Evolutionary conservation across 148 eudicot species (phyloP).

Genomic region (Heliosperma pusillum): DNA sequence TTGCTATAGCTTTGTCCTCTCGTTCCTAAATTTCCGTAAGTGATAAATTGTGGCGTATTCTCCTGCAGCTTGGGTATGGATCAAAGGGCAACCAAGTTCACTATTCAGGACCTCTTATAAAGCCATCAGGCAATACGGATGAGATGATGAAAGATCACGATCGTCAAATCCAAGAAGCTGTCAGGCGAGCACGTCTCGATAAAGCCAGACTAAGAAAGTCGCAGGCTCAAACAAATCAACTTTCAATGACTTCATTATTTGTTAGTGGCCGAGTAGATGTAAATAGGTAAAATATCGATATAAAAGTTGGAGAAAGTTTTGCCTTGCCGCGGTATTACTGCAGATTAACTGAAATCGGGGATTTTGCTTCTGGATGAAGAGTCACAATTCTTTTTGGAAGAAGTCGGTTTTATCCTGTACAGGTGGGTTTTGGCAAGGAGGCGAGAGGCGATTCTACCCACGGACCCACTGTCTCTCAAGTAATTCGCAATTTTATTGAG

Average conservation of each 20-base stretch:
- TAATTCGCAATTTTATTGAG: background rate
- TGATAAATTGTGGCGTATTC: background rate
- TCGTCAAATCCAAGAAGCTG: conserved; percentile 87
- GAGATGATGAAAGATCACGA: conserved; percentile 90
- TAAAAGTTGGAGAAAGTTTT: conserved; percentile 21
- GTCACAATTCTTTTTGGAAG: conserved; percentile 8
- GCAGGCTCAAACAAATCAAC: conserved; percentile 47
- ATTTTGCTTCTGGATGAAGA: conserved; percentile 15
- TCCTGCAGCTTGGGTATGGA: conserved; percentile 69
- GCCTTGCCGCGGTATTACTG: background rate
- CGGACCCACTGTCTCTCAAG: background rate
- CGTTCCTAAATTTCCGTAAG: background rate
- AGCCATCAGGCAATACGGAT: conserved; percentile 78
- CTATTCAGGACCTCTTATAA: conserved; percentile 91
- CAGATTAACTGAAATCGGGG: conserved; percentile 17
- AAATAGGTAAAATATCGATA: conserved; percentile 17
- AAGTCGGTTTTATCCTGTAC: conserved; percentile 21
- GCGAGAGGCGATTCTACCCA: background rate
- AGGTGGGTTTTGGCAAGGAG: conserved; percentile 8
- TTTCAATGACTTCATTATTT: conserved; percentile 45
- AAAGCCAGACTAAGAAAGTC: conserved; percentile 58
- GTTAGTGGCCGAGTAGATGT: conserved; percentile 48
- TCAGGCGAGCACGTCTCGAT: conserved; percentile 72
- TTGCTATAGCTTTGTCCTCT: background rate
- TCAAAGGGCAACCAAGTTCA: conserved; percentile 85